Conservation (phyloP, 352 stramenopile species). For the Elongisporangium anandrum region DNA sequence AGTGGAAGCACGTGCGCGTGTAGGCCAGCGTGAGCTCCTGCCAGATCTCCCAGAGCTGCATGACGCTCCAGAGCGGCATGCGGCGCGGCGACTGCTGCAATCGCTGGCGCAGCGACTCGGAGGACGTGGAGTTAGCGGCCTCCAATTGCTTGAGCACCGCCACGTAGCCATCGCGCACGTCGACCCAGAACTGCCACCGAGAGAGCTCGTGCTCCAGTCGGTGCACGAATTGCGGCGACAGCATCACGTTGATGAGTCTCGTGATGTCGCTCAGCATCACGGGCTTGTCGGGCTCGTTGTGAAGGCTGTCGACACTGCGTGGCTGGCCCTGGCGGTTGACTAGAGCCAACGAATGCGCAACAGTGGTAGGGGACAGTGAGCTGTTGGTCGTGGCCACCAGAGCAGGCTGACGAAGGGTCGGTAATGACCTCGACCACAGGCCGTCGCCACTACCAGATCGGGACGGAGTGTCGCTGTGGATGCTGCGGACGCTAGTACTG, state of each 20-base stretch:
- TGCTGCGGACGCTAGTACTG: not conserved
- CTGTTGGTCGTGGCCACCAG: not conserved
- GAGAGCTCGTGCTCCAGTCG: constrained; percentile 30
- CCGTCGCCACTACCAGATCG: not conserved
- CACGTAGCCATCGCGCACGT: constrained; percentile 41
- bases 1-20: constrained; percentile 45
- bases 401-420: not conserved
- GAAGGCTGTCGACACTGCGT: not conserved
- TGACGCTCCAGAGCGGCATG: constrained; percentile 20
- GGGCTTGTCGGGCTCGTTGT: constrained; percentile 11
- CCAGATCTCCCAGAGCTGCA: constrained; percentile 52
- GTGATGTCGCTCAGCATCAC: constrained; percentile 40
- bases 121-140: not conserved
- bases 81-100: not conserved
- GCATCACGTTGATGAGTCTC: constrained; percentile 35
- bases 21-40: constrained; percentile 46
- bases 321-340: constrained; percentile 7
- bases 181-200: constrained; percentile 46
- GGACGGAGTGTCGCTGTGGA: not conserved
- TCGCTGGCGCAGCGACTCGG: constrained; percentile 14
- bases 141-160: constrained; percentile 12
- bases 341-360: no score
- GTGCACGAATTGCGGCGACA: constrained; percentile 36
- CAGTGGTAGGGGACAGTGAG: not conserved
- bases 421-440: not conserved